Conservation (phyloP, 192 early-diverging fungal species). For the Coemansia guatemalensis region DNA sequence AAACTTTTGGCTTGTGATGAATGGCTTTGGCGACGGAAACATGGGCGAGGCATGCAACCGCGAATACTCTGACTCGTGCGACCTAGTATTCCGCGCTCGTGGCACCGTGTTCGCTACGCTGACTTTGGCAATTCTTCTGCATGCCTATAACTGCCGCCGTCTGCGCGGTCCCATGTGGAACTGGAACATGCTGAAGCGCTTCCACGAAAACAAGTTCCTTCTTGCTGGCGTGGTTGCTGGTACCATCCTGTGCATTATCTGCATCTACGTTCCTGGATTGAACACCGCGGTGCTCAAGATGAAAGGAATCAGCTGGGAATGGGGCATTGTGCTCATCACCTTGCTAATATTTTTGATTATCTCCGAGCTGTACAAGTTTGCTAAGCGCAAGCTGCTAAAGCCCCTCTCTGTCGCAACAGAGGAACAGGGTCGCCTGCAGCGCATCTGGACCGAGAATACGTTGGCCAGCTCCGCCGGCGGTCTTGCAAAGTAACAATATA, state of each 20-base stretch:
- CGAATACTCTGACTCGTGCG: slow-evolving; percentile 54
- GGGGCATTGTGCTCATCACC: slow-evolving; percentile 64
- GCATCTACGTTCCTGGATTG: slow-evolving; percentile 67
- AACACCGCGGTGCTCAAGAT: slow-evolving; percentile 65
- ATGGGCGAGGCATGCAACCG: slow-evolving; percentile 63
- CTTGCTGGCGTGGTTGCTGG: slow-evolving; percentile 51
- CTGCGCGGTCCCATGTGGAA: slow-evolving; percentile 63
- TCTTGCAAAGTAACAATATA: slow-evolving; percentile 21
- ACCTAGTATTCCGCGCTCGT: slow-evolving; percentile 69
- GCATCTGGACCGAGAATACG: slow-evolving; percentile 55
- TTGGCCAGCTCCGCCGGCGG: slow-evolving; percentile 28
- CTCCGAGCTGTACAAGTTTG: slow-evolving; percentile 69
- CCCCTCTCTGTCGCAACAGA: slow-evolving; percentile 41
- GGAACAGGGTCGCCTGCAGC: slow-evolving; percentile 48
- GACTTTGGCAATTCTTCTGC: slow-evolving; percentile 68
- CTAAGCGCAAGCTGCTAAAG: slow-evolving; percentile 54
- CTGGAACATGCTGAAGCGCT: slow-evolving; percentile 40
- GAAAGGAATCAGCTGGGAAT: slow-evolving; percentile 68
- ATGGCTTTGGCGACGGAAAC: slow-evolving; percentile 61
- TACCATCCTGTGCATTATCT: slow-evolving; percentile 54
- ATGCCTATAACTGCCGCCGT: slow-evolving; percentile 75
- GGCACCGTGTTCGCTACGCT: slow-evolving; percentile 70
- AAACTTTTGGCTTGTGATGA: slow-evolving; percentile 65
- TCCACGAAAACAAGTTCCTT: slow-evolving; percentile 58
- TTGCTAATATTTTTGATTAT: slow-evolving; percentile 61